A percentile compares a stretch with the other conserved stretches of the same genome.
These are phyloP conservation scores for Alternaria tenuissima DNA, from an alignment of 2,329 filamentous ascomycete species.

Conservation along the genomic window DNA sequence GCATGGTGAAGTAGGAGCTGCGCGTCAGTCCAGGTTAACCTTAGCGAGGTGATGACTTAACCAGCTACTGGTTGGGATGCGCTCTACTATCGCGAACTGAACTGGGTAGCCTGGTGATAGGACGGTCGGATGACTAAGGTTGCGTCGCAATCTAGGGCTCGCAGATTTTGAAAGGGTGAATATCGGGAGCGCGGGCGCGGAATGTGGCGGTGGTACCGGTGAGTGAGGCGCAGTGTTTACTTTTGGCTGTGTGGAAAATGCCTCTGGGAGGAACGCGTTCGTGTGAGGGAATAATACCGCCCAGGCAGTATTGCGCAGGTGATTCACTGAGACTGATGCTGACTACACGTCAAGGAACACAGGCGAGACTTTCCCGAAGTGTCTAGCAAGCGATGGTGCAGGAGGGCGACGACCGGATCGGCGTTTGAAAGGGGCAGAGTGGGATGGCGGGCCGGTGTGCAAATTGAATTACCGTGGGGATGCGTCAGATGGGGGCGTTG, in stretches of 20 bases:
- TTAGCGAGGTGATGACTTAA: constrained; percentile 32
- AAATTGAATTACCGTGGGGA: constrained; percentile 23
- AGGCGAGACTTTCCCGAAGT: constrained; percentile 21
- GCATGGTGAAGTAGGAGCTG: constrained; percentile 30
- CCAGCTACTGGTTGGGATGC: constrained; percentile 26
- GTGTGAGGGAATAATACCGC: constrained; percentile 25
- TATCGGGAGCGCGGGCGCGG: constrained; percentile 3
- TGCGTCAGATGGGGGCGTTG: constrained; percentile 21
- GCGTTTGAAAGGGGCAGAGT: constrained; percentile 27
- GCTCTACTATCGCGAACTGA: constrained; percentile 6
- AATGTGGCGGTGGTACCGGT: constrained; percentile 1
- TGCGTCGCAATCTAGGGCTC: neutral
- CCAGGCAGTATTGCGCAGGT: constrained; percentile 15
- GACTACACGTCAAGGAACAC: constrained; percentile 14
- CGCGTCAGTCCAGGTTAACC: constrained; percentile 27
- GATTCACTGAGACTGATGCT: constrained; percentile 14
- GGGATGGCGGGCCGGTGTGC: constrained; percentile 37
- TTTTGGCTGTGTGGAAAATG: constrained; percentile 21
- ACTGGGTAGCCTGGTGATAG: constrained; percentile 13
- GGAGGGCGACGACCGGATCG: constrained; percentile 16
- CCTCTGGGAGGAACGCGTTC: neutral
- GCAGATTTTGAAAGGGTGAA: constrained; percentile 2
- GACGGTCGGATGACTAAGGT: constrained; percentile 6
- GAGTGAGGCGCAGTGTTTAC: constrained; percentile 13
- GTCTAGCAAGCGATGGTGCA: constrained; percentile 13